A percentile compares a stretch with the other conserved stretches of the same genome.
Conservation (phyloP, 2,329 filamentous ascomycete species). For the Monosporascus sp. region DNA sequence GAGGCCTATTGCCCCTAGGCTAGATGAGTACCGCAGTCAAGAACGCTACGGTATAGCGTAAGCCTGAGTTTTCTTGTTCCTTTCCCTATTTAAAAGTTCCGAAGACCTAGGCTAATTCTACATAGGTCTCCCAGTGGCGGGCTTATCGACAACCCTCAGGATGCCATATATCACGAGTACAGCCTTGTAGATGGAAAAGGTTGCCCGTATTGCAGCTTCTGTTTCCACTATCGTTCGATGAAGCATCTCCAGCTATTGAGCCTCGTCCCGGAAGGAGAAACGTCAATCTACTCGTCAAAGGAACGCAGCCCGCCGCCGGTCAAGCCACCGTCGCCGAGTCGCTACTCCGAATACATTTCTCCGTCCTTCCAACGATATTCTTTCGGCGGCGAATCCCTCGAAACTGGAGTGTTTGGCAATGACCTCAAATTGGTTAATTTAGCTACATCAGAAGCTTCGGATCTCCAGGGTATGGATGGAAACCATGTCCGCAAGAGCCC, state of each 20-base stretch:
- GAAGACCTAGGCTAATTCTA: conserved; percentile 2
- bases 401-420: conserved; percentile 9
- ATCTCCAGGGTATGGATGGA: background rate
- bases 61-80: conserved; percentile 18
- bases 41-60: conserved; percentile 50
- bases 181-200: conserved; percentile 46
- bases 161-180: conserved; percentile 48
- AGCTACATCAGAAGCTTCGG: conserved; percentile 2
- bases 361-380: conserved; percentile 8
- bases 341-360: background rate
- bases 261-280: conserved; percentile 33
- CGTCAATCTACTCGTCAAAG: conserved; percentile 1
- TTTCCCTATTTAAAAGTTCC: conserved; percentile 1
- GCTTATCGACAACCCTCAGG: conserved; percentile 45
- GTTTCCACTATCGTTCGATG: conserved; percentile 53
- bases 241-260: conserved; percentile 42
- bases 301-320: background rate
- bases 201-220: conserved; percentile 47
- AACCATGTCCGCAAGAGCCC: conserved; percentile 14
- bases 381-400: conserved; percentile 9
- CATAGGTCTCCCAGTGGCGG: conserved; percentile 48
- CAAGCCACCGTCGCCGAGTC: background rate
- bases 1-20: conserved; percentile 34
- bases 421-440: conserved; percentile 1
- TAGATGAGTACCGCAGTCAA: conserved; percentile 41